phyloP scores from a whole-genome alignment of 225 moss, liverwort and hornwort species.

The Bryoerythrophyllum caledonicum region DNA sequence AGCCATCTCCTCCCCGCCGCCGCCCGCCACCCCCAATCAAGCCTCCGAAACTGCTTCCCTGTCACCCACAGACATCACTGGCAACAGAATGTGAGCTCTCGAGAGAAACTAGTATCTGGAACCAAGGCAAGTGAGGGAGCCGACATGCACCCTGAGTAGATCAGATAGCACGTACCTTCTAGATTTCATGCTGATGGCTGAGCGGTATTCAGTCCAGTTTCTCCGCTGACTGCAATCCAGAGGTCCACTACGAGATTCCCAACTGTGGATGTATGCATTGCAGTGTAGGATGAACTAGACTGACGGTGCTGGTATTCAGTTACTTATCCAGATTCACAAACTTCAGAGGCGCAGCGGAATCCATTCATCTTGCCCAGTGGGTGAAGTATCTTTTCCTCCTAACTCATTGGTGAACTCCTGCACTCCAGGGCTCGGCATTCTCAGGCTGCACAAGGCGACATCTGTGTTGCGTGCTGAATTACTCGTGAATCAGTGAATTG shows the following conservation, averaged over 20 bases:
- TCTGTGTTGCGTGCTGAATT: neutral
- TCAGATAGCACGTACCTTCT: neutral
- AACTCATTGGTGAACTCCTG: neutral
- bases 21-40: neutral
- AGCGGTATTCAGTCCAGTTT: slow-evolving; percentile 5
- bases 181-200: slow-evolving; percentile 15
- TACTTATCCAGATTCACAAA: neutral
- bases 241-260: slow-evolving; percentile 29
- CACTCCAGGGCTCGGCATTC: no score
- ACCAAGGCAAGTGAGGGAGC: slow-evolving; percentile 6
- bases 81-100: neutral
- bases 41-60: neutral
- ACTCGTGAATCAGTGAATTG: neutral
- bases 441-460: no score
- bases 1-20: neutral
- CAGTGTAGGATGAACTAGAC: slow-evolving; percentile 15
- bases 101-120: neutral
- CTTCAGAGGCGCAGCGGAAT: neutral
- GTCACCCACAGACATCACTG: neutral
- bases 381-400: neutral
- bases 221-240: slow-evolving; percentile 3
- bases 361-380: neutral
- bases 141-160: slow-evolving; percentile 23
- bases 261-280: neutral
- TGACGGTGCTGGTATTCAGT: neutral